Evolutionary conservation across 345 rosid species (phyloP).

Genomic region (Kandelia obovata): DNA sequence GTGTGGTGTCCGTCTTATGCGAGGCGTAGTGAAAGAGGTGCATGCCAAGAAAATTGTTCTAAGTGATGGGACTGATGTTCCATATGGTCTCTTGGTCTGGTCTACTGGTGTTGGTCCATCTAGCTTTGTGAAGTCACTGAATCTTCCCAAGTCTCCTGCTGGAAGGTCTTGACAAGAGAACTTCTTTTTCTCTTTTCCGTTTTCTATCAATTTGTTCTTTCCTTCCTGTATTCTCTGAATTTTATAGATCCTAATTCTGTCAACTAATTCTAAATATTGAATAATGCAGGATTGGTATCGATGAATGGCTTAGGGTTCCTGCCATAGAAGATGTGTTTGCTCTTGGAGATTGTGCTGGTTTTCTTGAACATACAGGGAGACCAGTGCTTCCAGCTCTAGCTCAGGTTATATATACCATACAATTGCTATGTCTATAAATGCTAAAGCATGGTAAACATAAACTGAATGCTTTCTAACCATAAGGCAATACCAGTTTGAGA

Average conservation of each 20-base stretch:
- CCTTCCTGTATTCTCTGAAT: not conserved
- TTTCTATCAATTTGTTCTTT: not conserved
- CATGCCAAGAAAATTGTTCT: constrained; percentile 46
- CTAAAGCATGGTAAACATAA: too few species aligned
- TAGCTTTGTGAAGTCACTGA: constrained; percentile 49
- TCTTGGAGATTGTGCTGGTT: constrained; percentile 71
- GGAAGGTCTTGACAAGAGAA: constrained; percentile 47
- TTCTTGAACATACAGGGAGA: constrained; percentile 63
- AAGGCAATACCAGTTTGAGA: too few species aligned
- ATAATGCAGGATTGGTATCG: constrained; percentile 52
- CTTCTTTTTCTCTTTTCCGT: not conserved
- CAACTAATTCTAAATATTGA: constrained; percentile 4
- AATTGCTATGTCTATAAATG: not conserved
- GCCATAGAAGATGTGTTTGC: constrained; percentile 65
- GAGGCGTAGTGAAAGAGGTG: constrained; percentile 60
- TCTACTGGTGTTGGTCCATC: constrained; percentile 94
- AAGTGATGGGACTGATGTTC: constrained; percentile 59
- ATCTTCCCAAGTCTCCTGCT: constrained; percentile 57
- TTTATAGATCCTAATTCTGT: not conserved
- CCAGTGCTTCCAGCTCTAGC: constrained; percentile 74
- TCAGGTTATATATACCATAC: constrained; percentile 36
- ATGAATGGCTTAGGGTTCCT: constrained; percentile 58
- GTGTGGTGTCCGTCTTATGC: constrained; percentile 48
- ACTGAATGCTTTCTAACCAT: too few species aligned
- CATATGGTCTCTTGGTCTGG: constrained; percentile 87